These are phyloP conservation scores for Suillus tomentosus DNA, from an alignment of 768 basidiomycete genomes.

Conservation along the genomic window DNA sequence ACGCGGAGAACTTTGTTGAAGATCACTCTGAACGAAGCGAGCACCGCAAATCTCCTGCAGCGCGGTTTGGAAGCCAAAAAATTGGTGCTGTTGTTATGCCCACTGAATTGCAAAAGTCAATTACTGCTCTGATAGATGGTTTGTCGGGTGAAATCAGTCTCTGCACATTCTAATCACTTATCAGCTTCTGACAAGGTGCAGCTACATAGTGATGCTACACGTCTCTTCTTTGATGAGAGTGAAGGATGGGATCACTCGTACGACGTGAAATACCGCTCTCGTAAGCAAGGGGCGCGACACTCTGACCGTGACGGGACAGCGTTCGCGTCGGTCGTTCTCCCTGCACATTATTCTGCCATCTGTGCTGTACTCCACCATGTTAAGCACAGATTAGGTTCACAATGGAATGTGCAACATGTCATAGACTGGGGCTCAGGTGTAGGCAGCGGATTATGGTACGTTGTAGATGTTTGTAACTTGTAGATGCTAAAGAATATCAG, in stretches of 20 bases:
- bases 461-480: constrained; percentile 11
- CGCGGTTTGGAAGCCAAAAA: constrained; percentile 72
- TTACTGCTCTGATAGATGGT: constrained; percentile 72
- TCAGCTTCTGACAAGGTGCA: constrained; percentile 64
- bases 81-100: constrained; percentile 76
- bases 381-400: constrained; percentile 60
- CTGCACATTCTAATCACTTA: constrained; percentile 14
- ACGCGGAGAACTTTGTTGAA: constrained; percentile 34
- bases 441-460: constrained; percentile 83
- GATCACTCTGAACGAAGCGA: constrained; percentile 29
- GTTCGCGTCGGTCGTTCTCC: constrained; percentile 83
- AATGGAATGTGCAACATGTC: constrained; percentile 61
- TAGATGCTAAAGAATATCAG: constrained; percentile 37
- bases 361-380: constrained; percentile 70
- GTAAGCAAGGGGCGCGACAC: constrained; percentile 58
- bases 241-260: constrained; percentile 58
- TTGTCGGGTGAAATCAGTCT: constrained; percentile 17
- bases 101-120: constrained; percentile 64
- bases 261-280: constrained; percentile 60
- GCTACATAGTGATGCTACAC: constrained; percentile 70
- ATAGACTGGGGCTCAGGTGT: constrained; percentile 87
- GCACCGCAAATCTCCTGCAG: constrained; percentile 76
- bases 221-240: constrained; percentile 55
- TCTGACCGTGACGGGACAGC: constrained; percentile 75
- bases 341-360: constrained; percentile 83